These are phyloP conservation scores for Phyllosticta capitalensis DNA, from an alignment of 2,329 filamentous ascomycete species.

Conservation along the genomic window DNA sequence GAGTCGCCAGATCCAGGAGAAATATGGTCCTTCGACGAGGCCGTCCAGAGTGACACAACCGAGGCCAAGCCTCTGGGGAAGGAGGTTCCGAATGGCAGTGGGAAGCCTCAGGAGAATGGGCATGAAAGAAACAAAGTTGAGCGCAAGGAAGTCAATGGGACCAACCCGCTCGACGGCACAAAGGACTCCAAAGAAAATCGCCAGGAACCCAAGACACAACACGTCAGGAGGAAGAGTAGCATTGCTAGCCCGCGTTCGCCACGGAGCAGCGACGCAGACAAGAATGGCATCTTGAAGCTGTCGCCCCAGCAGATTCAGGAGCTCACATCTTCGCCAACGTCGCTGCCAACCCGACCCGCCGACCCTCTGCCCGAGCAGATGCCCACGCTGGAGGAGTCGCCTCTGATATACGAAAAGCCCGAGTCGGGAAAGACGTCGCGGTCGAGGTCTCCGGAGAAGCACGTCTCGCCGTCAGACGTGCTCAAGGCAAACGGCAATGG, in stretches of 20 bases:
- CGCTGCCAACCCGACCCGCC: slow-evolving; percentile 40
- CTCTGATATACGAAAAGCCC: slow-evolving; percentile 1
- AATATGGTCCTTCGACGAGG: not conserved
- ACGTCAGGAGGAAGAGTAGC: slow-evolving; percentile 1
- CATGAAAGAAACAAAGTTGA: slow-evolving; percentile 4
- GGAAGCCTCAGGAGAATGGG: not conserved
- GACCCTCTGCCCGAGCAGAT: slow-evolving; percentile 28
- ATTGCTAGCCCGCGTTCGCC: slow-evolving; percentile 1
- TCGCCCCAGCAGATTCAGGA: slow-evolving; percentile 47
- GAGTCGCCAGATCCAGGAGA: slow-evolving; percentile 6
- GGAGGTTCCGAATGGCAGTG: not conserved
- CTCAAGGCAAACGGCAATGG: not conserved
- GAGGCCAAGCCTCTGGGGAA: not conserved
- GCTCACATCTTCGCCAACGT: slow-evolving; percentile 45
- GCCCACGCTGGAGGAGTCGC: slow-evolving; percentile 4
- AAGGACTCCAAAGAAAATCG: not conserved
- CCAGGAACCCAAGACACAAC: not conserved
- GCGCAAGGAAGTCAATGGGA: not conserved
- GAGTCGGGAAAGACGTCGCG: not conserved
- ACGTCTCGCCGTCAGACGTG: not conserved
- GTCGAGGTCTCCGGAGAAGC: slow-evolving; percentile 1
- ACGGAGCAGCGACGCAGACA: not conserved
- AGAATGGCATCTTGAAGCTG: slow-evolving; percentile 39
- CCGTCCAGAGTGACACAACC: not conserved
- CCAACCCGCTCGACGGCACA: slow-evolving; percentile 1